Base-by-base conservation (phyloP, 1,284 basidiomycete genomes). In the Boletus calvinii region DNA sequence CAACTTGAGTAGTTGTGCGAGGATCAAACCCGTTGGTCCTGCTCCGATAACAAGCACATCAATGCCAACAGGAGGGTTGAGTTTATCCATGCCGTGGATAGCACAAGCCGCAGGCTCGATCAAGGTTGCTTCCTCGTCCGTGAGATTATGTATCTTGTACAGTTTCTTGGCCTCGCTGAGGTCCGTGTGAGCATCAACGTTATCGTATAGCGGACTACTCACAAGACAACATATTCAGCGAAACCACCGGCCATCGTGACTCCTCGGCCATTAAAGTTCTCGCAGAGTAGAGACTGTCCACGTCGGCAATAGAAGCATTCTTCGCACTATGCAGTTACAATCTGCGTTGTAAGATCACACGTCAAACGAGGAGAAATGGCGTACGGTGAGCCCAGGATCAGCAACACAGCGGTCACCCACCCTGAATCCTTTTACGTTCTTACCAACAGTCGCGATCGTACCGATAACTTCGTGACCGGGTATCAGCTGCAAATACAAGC, bases 41-140 rank as follows among this genome's bases (percentile, higher is more conserved):
- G 87, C 81, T 37, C 86, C 86, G 60, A 93, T 77, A 54, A 93
- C 73, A 32, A 94, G 77, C 8, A 83, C 87, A 52, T 89, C 85
- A 43, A 85, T 74, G 39, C 92, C 91, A 56, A 90, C 85, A 12
- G 84, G 77, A 40, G 87, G 81, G 50, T 79, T 77, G 49, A 94
- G 78, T 67, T 89, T 89, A 74, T 93, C 91, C 54, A 92, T 77
- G 15, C 91, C 90, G 70, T 93, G 90, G 49, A 94, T 81, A 13
- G 91, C 90, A 68, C 91, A 94, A 29, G 90, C 84, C 4, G 90
- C 86, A 12, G 91, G 90, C 70, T 94, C 91, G 36, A 93, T 74
- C 30, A 93, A 78, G 4, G 87, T 92, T 1, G 91, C 86, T 64
- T 94, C 89, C 69, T 90, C 85, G 62, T 92, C 89, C 10, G 83